phyloP scores from a whole-genome alignment of 768 basidiomycete genomes.

The Kockovaella imperatae region DNA sequence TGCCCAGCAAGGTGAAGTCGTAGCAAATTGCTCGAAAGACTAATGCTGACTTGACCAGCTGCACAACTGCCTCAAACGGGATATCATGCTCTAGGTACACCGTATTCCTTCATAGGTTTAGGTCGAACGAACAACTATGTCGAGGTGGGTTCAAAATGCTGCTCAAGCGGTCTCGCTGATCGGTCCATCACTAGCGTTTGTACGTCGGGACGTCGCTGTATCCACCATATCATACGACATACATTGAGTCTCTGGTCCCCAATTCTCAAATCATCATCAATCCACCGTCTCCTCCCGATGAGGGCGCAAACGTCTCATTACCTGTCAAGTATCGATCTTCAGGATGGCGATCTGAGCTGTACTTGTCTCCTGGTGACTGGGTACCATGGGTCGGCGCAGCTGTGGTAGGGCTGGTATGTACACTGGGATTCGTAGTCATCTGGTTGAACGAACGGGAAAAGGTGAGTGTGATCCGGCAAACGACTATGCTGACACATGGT shows the following conservation, averaged over 20 bases:
- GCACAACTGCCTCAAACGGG: slow-evolving; percentile 87
- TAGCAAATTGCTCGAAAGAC: not conserved
- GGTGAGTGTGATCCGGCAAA: slow-evolving; percentile 50
- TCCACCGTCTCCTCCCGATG: slow-evolving; percentile 48
- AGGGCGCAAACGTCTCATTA: not conserved
- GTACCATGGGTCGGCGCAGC: slow-evolving; percentile 94
- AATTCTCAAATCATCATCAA: slow-evolving; percentile 95
- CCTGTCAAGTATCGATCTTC: slow-evolving; percentile 20
- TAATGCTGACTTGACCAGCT: slow-evolving; percentile 49
- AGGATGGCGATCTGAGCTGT: slow-evolving; percentile 79
- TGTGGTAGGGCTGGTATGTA: slow-evolving; percentile 61
- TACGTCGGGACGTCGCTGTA: slow-evolving; percentile 86
- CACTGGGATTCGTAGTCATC: slow-evolving; percentile 74
- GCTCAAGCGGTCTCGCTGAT: not conserved
- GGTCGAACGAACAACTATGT: slow-evolving; percentile 99
- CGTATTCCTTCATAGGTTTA: slow-evolving; percentile 92
- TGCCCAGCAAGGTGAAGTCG: slow-evolving; percentile 69
- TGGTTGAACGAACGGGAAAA: slow-evolving; percentile 87
- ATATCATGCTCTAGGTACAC: slow-evolving; percentile 80
- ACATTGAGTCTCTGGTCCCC: slow-evolving; percentile 94
- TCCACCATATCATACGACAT: slow-evolving; percentile 64
- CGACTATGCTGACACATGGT: slow-evolving; percentile 6
- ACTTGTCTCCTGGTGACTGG: slow-evolving; percentile 90
- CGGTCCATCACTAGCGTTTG: slow-evolving; percentile 54
- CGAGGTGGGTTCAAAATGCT: slow-evolving; percentile 49